Percentiles rank a stretch among this genome's conserved stretches.
These are phyloP conservation scores for Penicillium sp. DNA, from an alignment of 2,329 filamentous ascomycete species.

Conservation along the genomic window DNA sequence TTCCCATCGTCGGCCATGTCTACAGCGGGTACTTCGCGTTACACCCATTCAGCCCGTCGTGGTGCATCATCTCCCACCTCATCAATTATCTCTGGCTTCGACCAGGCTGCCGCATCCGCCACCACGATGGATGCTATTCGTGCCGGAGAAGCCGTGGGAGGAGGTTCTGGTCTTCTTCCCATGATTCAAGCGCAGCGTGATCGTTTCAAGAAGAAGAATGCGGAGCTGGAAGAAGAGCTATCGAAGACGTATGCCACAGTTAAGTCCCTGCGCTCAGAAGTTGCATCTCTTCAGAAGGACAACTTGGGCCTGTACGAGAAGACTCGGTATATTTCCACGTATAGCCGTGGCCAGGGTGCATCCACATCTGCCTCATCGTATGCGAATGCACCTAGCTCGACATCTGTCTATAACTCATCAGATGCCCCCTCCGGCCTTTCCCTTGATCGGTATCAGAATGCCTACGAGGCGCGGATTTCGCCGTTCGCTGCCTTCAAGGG, in stretches of 20 bases:
- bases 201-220: constrained; percentile 94
- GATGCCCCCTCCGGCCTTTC: constrained; percentile 63
- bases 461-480: constrained; percentile 92
- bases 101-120: constrained; percentile 58
- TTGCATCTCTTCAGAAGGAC: constrained; percentile 89
- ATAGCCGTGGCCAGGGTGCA: constrained; percentile 68
- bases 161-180: constrained; percentile 84
- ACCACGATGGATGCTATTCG: constrained; percentile 59
- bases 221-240: constrained; percentile 84
- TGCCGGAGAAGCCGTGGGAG: constrained; percentile 66
- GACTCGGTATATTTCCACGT: constrained; percentile 91
- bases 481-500: constrained; percentile 94
- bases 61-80: constrained; percentile 83
- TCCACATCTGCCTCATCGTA: constrained; percentile 61
- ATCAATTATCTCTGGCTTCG: constrained; percentile 97
- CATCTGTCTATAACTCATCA: constrained; percentile 62
- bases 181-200: constrained; percentile 99
- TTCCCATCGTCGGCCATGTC: constrained; percentile 85
- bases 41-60: constrained; percentile 69
- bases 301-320: constrained; percentile 97
- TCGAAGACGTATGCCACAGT: constrained; percentile 79
- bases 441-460: constrained; percentile 81
- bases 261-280: constrained; percentile 82
- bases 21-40: constrained; percentile 83
- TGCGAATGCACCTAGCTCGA: constrained; percentile 70